A percentile compares a stretch with the other conserved stretches of the same genome.
phyloP scores from a whole-genome alignment of 1,284 basidiomycete species.

The Cutaneotrichosporon sp. region DNA sequence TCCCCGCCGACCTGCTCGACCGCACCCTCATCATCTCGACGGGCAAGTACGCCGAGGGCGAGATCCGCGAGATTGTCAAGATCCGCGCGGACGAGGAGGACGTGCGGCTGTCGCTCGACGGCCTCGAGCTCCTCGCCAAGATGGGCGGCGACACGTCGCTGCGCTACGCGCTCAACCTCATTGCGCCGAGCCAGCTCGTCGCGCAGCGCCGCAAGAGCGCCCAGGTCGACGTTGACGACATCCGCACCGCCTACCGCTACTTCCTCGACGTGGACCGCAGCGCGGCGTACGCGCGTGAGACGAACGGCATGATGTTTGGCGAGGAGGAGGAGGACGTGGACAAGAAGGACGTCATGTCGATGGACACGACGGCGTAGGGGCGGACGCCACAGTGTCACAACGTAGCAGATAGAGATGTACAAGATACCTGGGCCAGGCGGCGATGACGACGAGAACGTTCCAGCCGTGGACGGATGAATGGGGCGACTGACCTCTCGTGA shows the following conservation, averaged over 20 bases:
- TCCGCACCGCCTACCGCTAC: slow-evolving; percentile 79
- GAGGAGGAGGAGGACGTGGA: slow-evolving; percentile 20
- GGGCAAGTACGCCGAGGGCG: slow-evolving; percentile 78
- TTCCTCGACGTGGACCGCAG: slow-evolving; percentile 96
- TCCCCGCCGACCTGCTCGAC: slow-evolving; percentile 92
- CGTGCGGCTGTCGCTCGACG: slow-evolving; percentile 76
- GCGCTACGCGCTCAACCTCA: slow-evolving; percentile 88
- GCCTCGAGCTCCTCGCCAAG: slow-evolving; percentile 73
- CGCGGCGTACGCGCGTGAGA: slow-evolving; percentile 83
- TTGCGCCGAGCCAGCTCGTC: slow-evolving; percentile 82
- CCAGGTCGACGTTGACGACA: slow-evolving; percentile 77
- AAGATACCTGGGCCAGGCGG: slow-evolving; percentile 1
- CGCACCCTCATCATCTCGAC: slow-evolving; percentile 95
- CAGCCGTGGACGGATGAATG: neutral
- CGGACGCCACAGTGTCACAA: neutral
- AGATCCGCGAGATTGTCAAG: slow-evolving; percentile 87
- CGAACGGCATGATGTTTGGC: slow-evolving; percentile 67
- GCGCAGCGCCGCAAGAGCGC: slow-evolving; percentile 77
- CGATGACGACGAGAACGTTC: neutral
- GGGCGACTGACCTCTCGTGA: neutral
- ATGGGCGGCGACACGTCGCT: slow-evolving; percentile 86
- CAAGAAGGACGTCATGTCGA: slow-evolving; percentile 13
- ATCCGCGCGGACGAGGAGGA: slow-evolving; percentile 97
- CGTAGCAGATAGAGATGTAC: neutral
- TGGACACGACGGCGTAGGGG: slow-evolving; percentile 8